Evolutionary conservation across 768 basidiomycete genomes (phyloP).

Genomic region (Glaciozyma martinii): DNA sequence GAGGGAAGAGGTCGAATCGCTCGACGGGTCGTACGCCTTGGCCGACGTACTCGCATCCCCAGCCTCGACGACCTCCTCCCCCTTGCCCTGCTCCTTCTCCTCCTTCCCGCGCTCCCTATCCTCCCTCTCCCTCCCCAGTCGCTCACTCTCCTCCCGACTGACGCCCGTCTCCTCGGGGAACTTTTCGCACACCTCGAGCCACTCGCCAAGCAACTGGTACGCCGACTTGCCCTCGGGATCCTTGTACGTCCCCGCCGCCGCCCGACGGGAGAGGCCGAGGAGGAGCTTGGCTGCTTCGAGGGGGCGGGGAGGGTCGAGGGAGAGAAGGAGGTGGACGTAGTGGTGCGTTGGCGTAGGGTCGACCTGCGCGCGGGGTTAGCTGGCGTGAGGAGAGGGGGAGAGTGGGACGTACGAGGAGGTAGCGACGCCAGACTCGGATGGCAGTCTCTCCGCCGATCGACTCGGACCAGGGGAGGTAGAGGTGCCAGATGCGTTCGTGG

Average conservation of each 20-base stretch:
- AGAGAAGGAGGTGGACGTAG: slow-evolving; percentile 41
- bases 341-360: slow-evolving; percentile 42
- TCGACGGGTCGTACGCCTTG: slow-evolving; percentile 61
- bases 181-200: slow-evolving; percentile 80
- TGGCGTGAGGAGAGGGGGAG: not conserved
- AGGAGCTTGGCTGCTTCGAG: slow-evolving; percentile 89
- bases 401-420: slow-evolving; percentile 45
- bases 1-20: slow-evolving; percentile 60
- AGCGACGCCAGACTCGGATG: slow-evolving; percentile 67
- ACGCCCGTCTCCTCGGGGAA: slow-evolving; percentile 88
- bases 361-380: slow-evolving; percentile 30
- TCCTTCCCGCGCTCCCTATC: slow-evolving; percentile 42
- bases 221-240: slow-evolving; percentile 90
- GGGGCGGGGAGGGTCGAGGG: slow-evolving; percentile 56
- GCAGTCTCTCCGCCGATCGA: slow-evolving; percentile 65
- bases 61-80: slow-evolving; percentile 35
- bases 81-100: slow-evolving; percentile 16
- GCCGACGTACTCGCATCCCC: slow-evolving; percentile 33
- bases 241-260: slow-evolving; percentile 68
- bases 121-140: slow-evolving; percentile 44
- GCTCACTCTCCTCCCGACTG: slow-evolving; percentile 63
- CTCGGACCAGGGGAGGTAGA: slow-evolving; percentile 89
- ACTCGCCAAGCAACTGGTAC: slow-evolving; percentile 85
- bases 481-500: slow-evolving; percentile 83
- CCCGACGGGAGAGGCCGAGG: slow-evolving; percentile 65